Conservation (phyloP, 352 stramenopile species). For the Phytophthora capsici region DNA sequence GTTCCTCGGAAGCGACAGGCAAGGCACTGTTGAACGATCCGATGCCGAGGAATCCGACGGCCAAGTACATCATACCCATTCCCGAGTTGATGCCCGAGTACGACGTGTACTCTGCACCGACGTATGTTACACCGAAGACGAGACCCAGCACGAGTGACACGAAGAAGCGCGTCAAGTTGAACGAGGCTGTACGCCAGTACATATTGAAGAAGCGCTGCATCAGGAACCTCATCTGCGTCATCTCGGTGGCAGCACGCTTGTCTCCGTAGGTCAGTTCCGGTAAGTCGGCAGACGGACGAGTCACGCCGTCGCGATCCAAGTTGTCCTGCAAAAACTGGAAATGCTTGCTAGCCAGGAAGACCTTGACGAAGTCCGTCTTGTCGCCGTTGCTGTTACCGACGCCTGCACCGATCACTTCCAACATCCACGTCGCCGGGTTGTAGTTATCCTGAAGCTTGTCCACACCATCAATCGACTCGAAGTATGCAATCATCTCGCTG, state of each 20-base stretch:
- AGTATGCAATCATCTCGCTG: conserved; percentile 38
- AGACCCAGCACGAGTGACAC: conserved; percentile 32
- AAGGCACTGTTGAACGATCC: conserved; percentile 69
- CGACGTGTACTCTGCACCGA: conserved; percentile 20
- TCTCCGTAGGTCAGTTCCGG: neutral
- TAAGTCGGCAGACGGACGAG: conserved; percentile 18
- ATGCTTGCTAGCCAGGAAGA: conserved; percentile 26
- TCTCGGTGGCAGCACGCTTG: neutral
- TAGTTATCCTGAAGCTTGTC: conserved; percentile 61
- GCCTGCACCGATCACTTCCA: conserved; percentile 53
- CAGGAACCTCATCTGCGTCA: neutral
- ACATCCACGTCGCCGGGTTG: conserved; percentile 70
- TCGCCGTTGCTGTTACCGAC: conserved; percentile 34
- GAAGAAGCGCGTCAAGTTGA: conserved; percentile 44
- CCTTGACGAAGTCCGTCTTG: conserved; percentile 21
- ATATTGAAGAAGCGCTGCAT: conserved; percentile 52
- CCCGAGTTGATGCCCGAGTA: conserved; percentile 35
- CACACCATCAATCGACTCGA: conserved; percentile 34
- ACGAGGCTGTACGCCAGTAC: conserved; percentile 72
- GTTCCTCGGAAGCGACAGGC: conserved; percentile 67
- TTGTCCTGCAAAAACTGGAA: conserved; percentile 34
- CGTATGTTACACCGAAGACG: conserved; percentile 29
- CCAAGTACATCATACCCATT: conserved; percentile 55
- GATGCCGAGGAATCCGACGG: conserved; percentile 69
- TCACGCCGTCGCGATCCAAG: conserved; percentile 37